Conservation (phyloP, 1,284 basidiomycete species). For the Microbotryum intermedium region DNA sequence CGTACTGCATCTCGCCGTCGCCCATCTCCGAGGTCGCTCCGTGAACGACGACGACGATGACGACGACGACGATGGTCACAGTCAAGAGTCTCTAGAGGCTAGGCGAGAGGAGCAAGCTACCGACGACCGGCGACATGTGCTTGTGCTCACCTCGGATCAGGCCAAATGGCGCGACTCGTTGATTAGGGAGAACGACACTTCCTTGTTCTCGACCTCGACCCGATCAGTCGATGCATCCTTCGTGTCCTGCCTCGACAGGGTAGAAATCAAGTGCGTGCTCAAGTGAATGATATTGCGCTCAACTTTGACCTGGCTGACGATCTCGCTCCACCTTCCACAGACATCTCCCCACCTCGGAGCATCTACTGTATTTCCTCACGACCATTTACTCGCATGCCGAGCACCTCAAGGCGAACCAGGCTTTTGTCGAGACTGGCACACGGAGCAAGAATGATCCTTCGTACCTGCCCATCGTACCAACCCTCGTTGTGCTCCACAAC, state of each 20-base stretch:
- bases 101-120: neutral
- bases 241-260: neutral
- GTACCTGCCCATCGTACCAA: conserved; percentile 10
- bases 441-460: conserved; percentile 6
- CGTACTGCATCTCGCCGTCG: conserved; percentile 14
- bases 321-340: neutral
- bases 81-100: neutral
- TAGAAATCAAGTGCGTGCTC: conserved; percentile 15
- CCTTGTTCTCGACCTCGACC: conserved; percentile 3
- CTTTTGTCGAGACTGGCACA: neutral
- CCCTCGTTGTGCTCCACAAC: conserved; percentile 20
- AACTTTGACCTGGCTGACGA: neutral
- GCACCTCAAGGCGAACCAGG: neutral
- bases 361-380: conserved; percentile 24
- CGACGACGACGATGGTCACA: neutral
- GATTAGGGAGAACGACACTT: conserved; percentile 10
- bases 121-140: neutral
- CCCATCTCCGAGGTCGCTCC: conserved; percentile 6
- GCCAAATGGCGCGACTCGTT: neutral
- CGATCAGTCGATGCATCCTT: neutral
- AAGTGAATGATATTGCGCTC: too few species aligned
- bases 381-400: conserved; percentile 1
- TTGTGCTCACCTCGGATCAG: conserved; percentile 11
- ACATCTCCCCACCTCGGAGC: conserved; percentile 14
- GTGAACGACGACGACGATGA: neutral